Base-by-base conservation (phyloP, 306 rosid species). In the Glycine latifolia region DNA sequence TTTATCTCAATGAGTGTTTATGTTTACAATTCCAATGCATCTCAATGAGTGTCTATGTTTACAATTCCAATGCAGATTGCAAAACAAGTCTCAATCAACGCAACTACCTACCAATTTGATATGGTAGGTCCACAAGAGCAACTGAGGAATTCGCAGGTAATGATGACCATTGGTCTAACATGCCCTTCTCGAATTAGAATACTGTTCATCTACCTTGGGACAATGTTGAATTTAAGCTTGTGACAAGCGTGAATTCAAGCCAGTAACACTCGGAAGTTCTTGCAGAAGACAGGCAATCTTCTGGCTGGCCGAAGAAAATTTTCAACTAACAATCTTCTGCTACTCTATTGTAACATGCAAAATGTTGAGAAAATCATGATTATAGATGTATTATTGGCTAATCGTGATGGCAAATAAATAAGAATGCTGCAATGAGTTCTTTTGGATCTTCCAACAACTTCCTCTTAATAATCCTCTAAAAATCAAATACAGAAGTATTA, bases 11-110 rank as follows among this genome's bases (percentile, higher is more conserved):
- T 71, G 73, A 79, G 73, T 70, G 68, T 37, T 67, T 50, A 67
- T 73, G 85, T 44, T 81, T 81, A 81, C 82, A 81, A 84, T 61
- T 53, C 58, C 59, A 65, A 71, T 3, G 13, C 67, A 67, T 50
- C 43, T 44, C 56, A 43, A 41, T 71, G 73, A 79, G 73, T 70
- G 68, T 37, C 60, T 50, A 67, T 73, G 85, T 44, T 81, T 81
- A 81, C 82, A 81, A 84, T 61, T 53, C 58, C 59, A 65, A 71
- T 3, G 13, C 67, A 67, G 12, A 67, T 43, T 15, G 68, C 73
- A 55, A 53, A 74, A 56, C 62, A 80, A 12, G 33, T 72, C 35
- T 37, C 79, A n/a, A 15, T 44, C 6, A 41, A 62, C 44, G 74
- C 79, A 76, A 71, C 73, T 59, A 48, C 73, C 83, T 47, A 65